phyloP scores from a whole-genome alignment of 768 basidiomycete genomes.

The Hericium rajendrae region DNA sequence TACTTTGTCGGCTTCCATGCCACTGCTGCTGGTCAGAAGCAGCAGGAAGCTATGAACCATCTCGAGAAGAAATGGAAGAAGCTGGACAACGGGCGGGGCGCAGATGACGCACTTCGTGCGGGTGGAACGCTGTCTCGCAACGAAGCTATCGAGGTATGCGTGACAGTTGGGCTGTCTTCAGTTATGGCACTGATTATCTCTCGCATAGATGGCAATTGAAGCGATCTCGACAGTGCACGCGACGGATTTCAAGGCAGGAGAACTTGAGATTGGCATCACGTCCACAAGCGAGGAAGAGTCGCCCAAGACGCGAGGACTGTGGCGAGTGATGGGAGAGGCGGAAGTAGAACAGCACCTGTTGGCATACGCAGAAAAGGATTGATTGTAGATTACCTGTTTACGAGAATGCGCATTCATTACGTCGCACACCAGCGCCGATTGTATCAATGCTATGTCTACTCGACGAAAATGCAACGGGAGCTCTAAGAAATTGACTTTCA shows the following conservation, averaged over 20 bases:
- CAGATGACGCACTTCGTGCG: constrained; percentile 68
- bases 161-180: not conserved
- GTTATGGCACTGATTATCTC: not conserved
- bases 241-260: constrained; percentile 91
- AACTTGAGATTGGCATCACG: constrained; percentile 94
- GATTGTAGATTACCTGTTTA: constrained; percentile 17
- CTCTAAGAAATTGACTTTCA: not conserved
- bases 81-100: constrained; percentile 66
- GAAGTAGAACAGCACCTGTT: constrained; percentile 76
- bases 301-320: constrained; percentile 59
- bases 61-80: constrained; percentile 99
- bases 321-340: constrained; percentile 69
- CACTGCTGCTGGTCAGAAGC: constrained; percentile 91
- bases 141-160: constrained; percentile 82
- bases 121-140: constrained; percentile 62
- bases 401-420: not conserved
- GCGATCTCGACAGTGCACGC: constrained; percentile 89
- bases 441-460: too few species aligned
- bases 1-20: constrained; percentile 99
- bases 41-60: constrained; percentile 97
- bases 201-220: constrained; percentile 81
- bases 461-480: too few species aligned
- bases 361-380: constrained; percentile 88
- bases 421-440: not conserved
- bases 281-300: constrained; percentile 68